These are phyloP conservation scores for Knoxdaviesia proteae DNA, from an alignment of 2,329 filamentous ascomycete species.

Conservation along the genomic window DNA sequence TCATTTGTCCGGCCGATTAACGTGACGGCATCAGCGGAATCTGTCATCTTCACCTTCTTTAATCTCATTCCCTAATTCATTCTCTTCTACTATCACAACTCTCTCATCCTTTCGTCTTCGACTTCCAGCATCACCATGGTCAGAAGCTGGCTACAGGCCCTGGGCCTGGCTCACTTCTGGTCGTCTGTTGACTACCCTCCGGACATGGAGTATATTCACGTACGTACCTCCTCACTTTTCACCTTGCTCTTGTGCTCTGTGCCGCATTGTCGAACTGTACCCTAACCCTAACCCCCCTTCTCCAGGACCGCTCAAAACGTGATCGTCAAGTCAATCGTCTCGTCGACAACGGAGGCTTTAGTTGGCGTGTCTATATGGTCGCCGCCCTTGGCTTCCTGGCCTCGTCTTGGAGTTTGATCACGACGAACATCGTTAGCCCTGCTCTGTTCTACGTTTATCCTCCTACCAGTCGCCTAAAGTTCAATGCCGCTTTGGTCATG, in stretches of 20 bases:
- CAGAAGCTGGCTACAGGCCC: no score
- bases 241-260: neutral
- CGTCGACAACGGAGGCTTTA: constrained; percentile 9
- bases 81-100: no score
- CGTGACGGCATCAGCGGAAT: no score
- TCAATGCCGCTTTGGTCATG: constrained; percentile 6
- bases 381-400: constrained; percentile 11
- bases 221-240: neutral
- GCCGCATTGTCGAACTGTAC: neutral
- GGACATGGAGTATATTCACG: neutral
- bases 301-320: constrained; percentile 2
- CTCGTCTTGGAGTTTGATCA: constrained; percentile 11
- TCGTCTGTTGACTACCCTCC: neutral
- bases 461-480: constrained; percentile 1
- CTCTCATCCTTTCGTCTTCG: no score
- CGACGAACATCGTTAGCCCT: constrained; percentile 10
- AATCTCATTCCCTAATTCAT: no score
- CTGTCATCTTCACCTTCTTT: no score
- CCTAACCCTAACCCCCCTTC: no score
- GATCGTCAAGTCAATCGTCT: constrained; percentile 5
- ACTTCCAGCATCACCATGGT: no score
- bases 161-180: no score
- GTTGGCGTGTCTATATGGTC: constrained; percentile 9
- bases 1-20: no score
- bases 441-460: constrained; percentile 10